Evolutionary conservation across 441 rosid genomes (phyloP).

Genomic region (Erodium chrysanthum): DNA sequence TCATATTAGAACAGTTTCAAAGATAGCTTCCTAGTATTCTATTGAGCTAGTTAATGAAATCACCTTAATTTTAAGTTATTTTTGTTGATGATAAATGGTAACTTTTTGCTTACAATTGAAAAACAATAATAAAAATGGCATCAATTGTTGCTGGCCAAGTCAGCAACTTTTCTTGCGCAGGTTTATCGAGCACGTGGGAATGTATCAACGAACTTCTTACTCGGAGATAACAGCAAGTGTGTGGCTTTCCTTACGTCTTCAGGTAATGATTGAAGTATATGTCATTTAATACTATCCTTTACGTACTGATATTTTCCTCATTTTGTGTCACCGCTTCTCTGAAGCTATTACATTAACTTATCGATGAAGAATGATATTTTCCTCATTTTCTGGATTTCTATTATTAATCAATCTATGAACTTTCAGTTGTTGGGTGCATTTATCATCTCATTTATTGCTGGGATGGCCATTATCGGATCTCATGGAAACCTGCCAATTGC

Average conservation of each 20-base stretch:
- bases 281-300: not conserved
- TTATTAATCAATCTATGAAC: not conserved
- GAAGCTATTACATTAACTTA: not conserved
- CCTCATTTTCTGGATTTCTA: not conserved
- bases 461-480: conserved; percentile 77
- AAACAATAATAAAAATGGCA: not conserved
- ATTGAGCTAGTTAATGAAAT: not conserved
- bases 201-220: conserved; percentile 79
- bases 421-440: conserved; percentile 70
- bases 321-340: conserved; percentile 1
- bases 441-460: conserved; percentile 61
- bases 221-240: conserved; percentile 74
- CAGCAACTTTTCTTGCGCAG: conserved; percentile 58
- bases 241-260: conserved; percentile 97
- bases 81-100: not conserved
- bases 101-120: not conserved
- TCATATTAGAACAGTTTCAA: not conserved
- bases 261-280: conserved; percentile 35
- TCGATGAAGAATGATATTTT: conserved; percentile 1
- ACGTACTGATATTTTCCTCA: conserved; percentile 2
- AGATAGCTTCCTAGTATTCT: not conserved
- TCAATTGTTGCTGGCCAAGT: conserved; percentile 17
- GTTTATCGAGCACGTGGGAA: conserved; percentile 47
- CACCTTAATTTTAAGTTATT: not conserved
- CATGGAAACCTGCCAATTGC: conserved; percentile 51